Evolutionary conservation across 306 rosid genomes (phyloP).

Genomic region (Canavalia gladiata): DNA sequence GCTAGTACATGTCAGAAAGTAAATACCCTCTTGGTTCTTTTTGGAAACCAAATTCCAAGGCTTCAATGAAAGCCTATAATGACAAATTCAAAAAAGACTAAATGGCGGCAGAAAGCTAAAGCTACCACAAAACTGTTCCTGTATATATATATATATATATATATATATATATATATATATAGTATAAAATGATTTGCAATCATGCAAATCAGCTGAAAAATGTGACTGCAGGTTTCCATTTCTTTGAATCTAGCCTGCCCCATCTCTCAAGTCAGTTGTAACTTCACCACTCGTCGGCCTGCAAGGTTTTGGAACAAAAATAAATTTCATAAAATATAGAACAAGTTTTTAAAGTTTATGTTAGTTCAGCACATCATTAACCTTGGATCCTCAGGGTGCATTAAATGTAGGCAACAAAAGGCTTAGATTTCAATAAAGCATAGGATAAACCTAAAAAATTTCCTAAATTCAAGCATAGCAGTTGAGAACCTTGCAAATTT

Average conservation of each 20-base stretch:
- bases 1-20: conserved; percentile 11
- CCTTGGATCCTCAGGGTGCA: neutral
- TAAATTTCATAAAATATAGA: conserved; percentile 20
- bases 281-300: conserved; percentile 70
- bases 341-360: neutral
- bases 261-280: conserved; percentile 31
- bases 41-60: conserved; percentile 25
- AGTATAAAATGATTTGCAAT: conserved; percentile 43
- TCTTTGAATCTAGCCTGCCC: conserved; percentile 41
- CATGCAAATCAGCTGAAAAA: conserved; percentile 24
- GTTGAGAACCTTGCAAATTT: neutral
- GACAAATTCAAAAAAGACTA: conserved; percentile 10
- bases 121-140: conserved; percentile 19
- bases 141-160: neutral
- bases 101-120: conserved; percentile 29
- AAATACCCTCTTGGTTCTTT: neutral
- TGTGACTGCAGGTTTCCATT: conserved; percentile 37
- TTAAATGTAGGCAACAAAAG: conserved; percentile 2
- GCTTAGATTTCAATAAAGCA: neutral
- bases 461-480: conserved; percentile 13
- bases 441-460: neutral
- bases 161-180: neutral
- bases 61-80: conserved; percentile 32
- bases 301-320: conserved; percentile 47
- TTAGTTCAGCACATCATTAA: conserved; percentile 11